Percentiles rank a stretch among this genome's conserved stretches.
Conservation (phyloP, 768 basidiomycete genomes). For the Boletus insuetus region DNA sequence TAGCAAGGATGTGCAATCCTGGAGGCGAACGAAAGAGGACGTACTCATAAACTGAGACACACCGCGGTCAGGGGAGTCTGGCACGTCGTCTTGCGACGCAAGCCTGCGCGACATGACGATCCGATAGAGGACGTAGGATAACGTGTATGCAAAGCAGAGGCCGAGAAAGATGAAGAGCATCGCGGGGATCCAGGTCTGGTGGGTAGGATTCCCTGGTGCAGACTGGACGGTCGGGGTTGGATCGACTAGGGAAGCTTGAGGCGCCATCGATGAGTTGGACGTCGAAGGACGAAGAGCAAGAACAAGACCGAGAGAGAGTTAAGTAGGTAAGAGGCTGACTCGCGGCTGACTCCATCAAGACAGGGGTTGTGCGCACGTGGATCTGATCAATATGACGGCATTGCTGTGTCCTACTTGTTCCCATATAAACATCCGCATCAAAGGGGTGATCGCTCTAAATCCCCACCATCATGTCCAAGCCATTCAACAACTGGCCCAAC, state of each 20-base stretch:
- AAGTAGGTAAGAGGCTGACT: conserved; percentile 25
- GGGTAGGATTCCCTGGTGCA: not conserved
- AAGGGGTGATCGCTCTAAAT: not conserved
- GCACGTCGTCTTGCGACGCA: conserved; percentile 7
- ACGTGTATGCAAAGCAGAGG: conserved; percentile 25
- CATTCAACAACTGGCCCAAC: conserved; percentile 33
- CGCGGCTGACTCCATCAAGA: no score
- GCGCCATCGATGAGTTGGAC: conserved; percentile 20
- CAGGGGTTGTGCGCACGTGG: no score
- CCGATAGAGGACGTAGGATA: conserved; percentile 29
- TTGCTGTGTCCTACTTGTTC: no score
- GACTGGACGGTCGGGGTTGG: not conserved
- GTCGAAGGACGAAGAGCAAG: conserved; percentile 2
- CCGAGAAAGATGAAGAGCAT: conserved; percentile 23
- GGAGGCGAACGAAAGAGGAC: not conserved
- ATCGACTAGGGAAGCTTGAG: conserved; percentile 14
- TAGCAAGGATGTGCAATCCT: not conserved
- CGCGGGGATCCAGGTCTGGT: conserved; percentile 11
- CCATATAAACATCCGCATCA: not conserved
- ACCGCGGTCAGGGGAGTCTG: conserved; percentile 21
- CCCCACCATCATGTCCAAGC: conserved; percentile 14
- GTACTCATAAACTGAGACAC: conserved; percentile 30
- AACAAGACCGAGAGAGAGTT: conserved; percentile 4
- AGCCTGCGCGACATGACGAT: conserved; percentile 18
- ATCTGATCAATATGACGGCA: no score